phyloP scores from a whole-genome alignment of 306 rosid genomes.

The Mimosa pudica region DNA sequence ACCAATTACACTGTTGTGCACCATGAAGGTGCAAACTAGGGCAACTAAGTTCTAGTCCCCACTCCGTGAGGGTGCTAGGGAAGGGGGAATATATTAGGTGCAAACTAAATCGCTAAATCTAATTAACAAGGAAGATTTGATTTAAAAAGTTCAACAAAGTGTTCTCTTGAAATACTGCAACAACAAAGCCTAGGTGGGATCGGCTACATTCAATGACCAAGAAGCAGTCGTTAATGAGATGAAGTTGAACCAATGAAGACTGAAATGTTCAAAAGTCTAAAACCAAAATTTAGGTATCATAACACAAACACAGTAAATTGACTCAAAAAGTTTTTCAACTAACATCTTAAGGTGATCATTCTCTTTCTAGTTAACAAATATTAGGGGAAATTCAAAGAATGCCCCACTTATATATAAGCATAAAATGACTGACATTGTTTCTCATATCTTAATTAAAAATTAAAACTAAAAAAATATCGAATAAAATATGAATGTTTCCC shows the following conservation, averaged over 20 bases:
- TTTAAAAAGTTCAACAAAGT: neutral
- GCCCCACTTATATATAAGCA: constrained; percentile 16
- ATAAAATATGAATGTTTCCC: neutral
- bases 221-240: neutral
- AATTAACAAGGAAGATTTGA: neutral
- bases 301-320: neutral
- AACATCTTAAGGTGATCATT: neutral
- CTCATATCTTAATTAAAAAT: constrained; percentile 5
- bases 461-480: neutral
- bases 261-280: neutral
- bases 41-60: too few relatives aligned
- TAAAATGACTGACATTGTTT: neutral
- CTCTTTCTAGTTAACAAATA: neutral
- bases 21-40: constrained; percentile 13
- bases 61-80: too few relatives aligned
- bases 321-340: constrained; percentile 6
- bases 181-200: too few relatives aligned
- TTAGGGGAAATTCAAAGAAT: neutral
- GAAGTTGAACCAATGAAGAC: neutral
- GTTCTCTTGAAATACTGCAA: too few relatives aligned
- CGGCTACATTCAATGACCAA: neutral
- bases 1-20: neutral
- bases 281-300: constrained; percentile 20
- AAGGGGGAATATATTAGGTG: neutral
- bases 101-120: neutral